phyloP scores from a whole-genome alignment of 148 eudicot genomes.

The Nepenthes gracilis region DNA sequence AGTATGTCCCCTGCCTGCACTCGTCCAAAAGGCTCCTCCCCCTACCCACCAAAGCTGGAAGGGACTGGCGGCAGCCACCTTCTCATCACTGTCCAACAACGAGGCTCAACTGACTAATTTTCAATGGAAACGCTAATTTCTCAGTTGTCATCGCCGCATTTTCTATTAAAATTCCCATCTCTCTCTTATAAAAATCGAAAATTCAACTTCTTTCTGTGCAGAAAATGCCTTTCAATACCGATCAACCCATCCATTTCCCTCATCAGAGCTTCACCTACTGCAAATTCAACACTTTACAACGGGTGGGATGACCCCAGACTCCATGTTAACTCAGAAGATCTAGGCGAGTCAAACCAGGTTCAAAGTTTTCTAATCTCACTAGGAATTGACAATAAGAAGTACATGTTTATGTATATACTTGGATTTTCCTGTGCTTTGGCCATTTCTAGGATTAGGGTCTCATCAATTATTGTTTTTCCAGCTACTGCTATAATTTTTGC shows the following conservation, averaged over 20 bases:
- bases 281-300: slow-evolving; percentile 22
- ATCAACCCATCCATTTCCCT: slow-evolving; percentile 14
- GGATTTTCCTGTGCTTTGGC: slow-evolving; percentile 92
- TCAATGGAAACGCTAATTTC: slow-evolving; percentile 45
- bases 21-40: too few relatives aligned
- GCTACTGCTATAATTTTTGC: slow-evolving; percentile 73
- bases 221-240: slow-evolving; percentile 10
- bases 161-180: slow-evolving; percentile 14
- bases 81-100: too few relatives aligned
- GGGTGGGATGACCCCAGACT: slow-evolving; percentile 67
- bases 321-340: slow-evolving; percentile 21
- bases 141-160: slow-evolving; percentile 12
- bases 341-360: slow-evolving; percentile 55
- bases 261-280: slow-evolving; percentile 21
- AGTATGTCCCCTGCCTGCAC: too few relatives aligned
- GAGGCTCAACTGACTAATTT: too few relatives aligned
- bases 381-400: slow-evolving; percentile 67
- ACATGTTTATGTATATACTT: slow-evolving; percentile 50
- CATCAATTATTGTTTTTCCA: slow-evolving; percentile 70
- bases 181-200: slow-evolving; percentile 6
- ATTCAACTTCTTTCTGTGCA: slow-evolving; percentile 11
- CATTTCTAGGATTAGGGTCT: slow-evolving; percentile 76
- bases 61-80: too few relatives aligned
- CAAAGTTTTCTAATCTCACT: slow-evolving; percentile 29
- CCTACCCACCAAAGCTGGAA: too few relatives aligned